Evolutionary conservation across 1,139 yeast species (phyloP), one percentile per base, ranked within the genome.

Genomic region (Maudiozyma humilis): DNA sequence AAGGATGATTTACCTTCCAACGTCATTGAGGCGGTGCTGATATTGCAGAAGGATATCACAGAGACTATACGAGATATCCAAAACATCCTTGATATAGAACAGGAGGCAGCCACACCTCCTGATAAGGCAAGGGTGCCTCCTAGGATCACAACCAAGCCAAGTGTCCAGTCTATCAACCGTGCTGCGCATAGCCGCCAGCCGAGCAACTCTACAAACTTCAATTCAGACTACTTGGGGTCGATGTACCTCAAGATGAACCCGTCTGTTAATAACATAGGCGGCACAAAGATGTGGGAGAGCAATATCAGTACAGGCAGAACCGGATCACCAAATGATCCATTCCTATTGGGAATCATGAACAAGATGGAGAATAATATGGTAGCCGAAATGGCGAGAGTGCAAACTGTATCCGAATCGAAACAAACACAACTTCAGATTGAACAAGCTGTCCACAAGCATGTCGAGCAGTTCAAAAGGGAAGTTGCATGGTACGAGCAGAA

Each of bases 391-490:
- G 7, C n/a, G 16, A 38, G 48, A 35, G 42, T 35, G 19, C 18
- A 50, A 13, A 15, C 41, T 10, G 30, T 32, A 12, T 7, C 2
- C 17, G 32, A 37, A n/a, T 19, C 7, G 5, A 13, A 19, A 7
- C 13, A 4, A 10, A 17, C 33, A 14, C 27, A 23, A 23, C 18
- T 39, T 23, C 32, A 46, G 18, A 15, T 47, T 29, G 37, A 48
- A 32, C 43, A 38, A 6, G 46, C 44, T 32, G 46, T 55, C 3
- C 45, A 48, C 20, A 50, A 52, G 19, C 55, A 59, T 41, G 34
- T 60, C 3, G 49, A 50, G n/a, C 55, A 47, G 29, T 54, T 66
- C 25, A 59, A 53, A 40, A 56, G 54, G 27, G 69, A 65, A 7
- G 41, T 67, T 14, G 47, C 52, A 5, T 39, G 54, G 18, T 63